Evolutionary conservation across 768 basidiomycete genomes (phyloP).

Genomic region (Dentipellis fragilis): DNA sequence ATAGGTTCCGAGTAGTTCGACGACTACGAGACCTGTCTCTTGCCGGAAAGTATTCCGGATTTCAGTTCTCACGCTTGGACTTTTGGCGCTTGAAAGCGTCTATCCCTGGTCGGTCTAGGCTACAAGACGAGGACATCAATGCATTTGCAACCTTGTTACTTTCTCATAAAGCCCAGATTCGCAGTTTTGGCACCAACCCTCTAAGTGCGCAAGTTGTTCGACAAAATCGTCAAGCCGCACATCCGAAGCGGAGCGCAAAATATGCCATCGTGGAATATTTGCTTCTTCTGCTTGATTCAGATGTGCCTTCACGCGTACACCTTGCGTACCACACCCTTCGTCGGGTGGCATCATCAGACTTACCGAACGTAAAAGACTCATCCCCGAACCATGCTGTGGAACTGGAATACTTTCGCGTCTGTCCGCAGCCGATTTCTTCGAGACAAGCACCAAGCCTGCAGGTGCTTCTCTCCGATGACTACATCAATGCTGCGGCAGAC

Average conservation of each 20-base stretch:
- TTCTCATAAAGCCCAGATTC: conserved; percentile 47
- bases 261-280: conserved; percentile 12
- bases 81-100: conserved; percentile 84
- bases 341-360: conserved; percentile 5
- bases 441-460: conserved; percentile 27
- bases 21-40: conserved; percentile 44
- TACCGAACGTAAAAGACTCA: conserved; percentile 5
- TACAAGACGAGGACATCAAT: conserved; percentile 60
- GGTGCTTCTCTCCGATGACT: conserved; percentile 24
- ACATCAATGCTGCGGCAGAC: conserved; percentile 31
- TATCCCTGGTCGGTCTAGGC: conserved; percentile 43
- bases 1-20: conserved; percentile 70
- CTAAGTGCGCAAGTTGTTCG: conserved; percentile 32
- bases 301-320: conserved; percentile 9
- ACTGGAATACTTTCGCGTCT: conserved; percentile 17
- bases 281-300: conserved; percentile 10
- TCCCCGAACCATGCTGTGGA: conserved; percentile 13
- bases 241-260: conserved; percentile 1
- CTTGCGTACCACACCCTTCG: conserved; percentile 12
- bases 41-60: conserved; percentile 26
- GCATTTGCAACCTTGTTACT: conserved; percentile 64
- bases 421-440: conserved; percentile 8
- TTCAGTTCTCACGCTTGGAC: conserved; percentile 44
- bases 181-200: conserved; percentile 48
- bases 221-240: conserved; percentile 26